Conservation (phyloP, 2,329 filamentous ascomycete species). For the Fusarium torulosum region DNA sequence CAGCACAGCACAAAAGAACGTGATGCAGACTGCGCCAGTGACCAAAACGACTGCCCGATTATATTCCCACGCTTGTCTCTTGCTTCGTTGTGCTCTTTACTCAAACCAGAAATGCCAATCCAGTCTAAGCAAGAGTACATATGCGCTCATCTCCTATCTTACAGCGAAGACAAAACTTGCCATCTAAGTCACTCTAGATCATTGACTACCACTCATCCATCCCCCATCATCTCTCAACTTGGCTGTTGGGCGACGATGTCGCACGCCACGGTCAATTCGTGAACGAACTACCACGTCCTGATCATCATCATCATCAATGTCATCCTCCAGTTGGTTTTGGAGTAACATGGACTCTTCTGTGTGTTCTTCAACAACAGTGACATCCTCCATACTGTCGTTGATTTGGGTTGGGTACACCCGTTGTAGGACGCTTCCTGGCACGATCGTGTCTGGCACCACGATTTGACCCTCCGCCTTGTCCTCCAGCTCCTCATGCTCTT, state of each 20-base stretch:
- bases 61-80: slow-evolving; percentile 7
- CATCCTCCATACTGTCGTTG: slow-evolving; percentile 46
- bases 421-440: slow-evolving; percentile 16
- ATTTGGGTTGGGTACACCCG: slow-evolving; percentile 10
- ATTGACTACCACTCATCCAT: slow-evolving; percentile 29
- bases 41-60: background rate
- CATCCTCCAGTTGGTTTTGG: slow-evolving; percentile 40
- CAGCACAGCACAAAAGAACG: background rate
- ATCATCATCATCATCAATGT: slow-evolving; percentile 51
- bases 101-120: slow-evolving; percentile 17
- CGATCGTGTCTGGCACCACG: slow-evolving; percentile 28
- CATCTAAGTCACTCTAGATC: slow-evolving; percentile 5
- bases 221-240: slow-evolving; percentile 54
- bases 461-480: slow-evolving; percentile 30
- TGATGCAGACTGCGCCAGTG: background rate
- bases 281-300: slow-evolving; percentile 50
- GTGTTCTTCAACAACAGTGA: slow-evolving; percentile 49
- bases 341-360: slow-evolving; percentile 30
- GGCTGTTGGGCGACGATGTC: slow-evolving; percentile 53
- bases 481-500: slow-evolving; percentile 15
- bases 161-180: slow-evolving; percentile 7
- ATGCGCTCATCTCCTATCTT: slow-evolving; percentile 15
- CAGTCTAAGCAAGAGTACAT: slow-evolving; percentile 16
- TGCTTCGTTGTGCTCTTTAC: slow-evolving; percentile 1
- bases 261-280: slow-evolving; percentile 42